Percentiles rank a stretch among this genome's conserved stretches.
phyloP scores from a whole-genome alignment of 305 asterid species.

The Fraxinus albicans region DNA sequence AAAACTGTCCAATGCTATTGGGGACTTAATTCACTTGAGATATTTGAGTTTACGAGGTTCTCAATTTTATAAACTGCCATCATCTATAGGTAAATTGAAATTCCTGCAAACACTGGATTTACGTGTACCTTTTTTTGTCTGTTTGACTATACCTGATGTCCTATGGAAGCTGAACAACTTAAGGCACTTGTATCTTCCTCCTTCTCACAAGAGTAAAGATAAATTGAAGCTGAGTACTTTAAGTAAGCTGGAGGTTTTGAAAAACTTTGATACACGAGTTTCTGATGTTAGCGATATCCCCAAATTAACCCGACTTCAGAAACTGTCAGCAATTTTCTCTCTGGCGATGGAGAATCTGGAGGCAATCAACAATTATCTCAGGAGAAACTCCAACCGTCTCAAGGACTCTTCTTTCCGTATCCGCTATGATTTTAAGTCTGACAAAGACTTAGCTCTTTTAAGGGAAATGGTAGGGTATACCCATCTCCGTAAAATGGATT shows the following conservation, averaged over 20 bases:
- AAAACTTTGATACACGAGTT: conserved; percentile 10
- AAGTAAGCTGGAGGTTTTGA: conserved; percentile 29
- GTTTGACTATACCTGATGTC: conserved; percentile 30
- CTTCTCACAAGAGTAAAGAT: conserved; percentile 20
- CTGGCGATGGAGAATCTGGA: conserved; percentile 22
- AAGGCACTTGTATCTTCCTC: conserved; percentile 28
- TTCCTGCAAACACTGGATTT: conserved; percentile 37
- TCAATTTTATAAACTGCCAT: conserved; percentile 24
- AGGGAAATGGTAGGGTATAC: conserved; percentile 23
- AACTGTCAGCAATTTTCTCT: conserved; percentile 18
- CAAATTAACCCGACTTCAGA: conserved; percentile 25
- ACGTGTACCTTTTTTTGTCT: conserved; percentile 8
- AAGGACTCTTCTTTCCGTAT: conserved; percentile 23
- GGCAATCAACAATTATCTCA: conserved; percentile 8
- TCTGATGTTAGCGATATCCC: conserved; percentile 29
- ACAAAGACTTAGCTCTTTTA: conserved; percentile 18
- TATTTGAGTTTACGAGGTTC: conserved; percentile 31
- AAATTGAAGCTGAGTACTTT: conserved; percentile 25
- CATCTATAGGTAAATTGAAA: conserved; percentile 29
- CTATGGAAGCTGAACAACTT: conserved; percentile 29
- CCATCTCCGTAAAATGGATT: conserved; percentile 30
- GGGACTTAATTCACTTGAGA: conserved; percentile 32
- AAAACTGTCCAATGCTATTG: conserved; percentile 24
- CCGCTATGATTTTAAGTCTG: conserved; percentile 25
- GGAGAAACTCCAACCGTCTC: conserved; percentile 12